Conservation (phyloP, 108 stramenopile genomes). For the Chaetoceros muelleri region DNA sequence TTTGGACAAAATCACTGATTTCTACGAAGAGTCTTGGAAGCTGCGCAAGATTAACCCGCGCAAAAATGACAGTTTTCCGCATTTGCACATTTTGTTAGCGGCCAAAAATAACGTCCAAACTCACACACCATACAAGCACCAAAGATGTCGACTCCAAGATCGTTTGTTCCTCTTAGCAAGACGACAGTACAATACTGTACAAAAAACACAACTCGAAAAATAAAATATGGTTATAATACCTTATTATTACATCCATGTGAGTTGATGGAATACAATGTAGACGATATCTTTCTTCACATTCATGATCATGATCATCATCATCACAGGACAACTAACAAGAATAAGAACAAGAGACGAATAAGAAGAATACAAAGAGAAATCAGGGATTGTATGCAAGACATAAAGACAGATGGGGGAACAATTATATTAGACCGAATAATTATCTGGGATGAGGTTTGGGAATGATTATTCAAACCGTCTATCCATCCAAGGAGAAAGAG, state of each 20-base stretch:
- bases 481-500: constrained; percentile 1
- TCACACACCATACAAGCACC: no score
- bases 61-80: no score
- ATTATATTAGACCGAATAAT: constrained; percentile 48
- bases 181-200: constrained; percentile 11
- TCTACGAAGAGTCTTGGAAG: no score
- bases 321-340: constrained; percentile 16
- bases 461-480: constrained; percentile 30
- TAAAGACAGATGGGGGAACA: constrained; percentile 34
- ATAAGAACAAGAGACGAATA: constrained; percentile 5
- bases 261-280: constrained; percentile 7
- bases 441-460: constrained; percentile 72
- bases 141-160: constrained; percentile 19
- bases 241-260: constrained; percentile 14
- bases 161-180: no score
- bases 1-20: no score
- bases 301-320: constrained; percentile 50
- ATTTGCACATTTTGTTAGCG: no score
- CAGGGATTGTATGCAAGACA: constrained; percentile 52
- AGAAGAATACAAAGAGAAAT: constrained; percentile 23
- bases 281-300: constrained; percentile 19
- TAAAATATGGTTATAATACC: background rate
- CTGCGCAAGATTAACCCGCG: no score
- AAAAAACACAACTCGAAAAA: background rate
- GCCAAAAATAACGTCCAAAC: no score